These are phyloP conservation scores for Drechslerella coelobrocha DNA, from an alignment of 2,329 filamentous ascomycete species.

Conservation along the genomic window DNA sequence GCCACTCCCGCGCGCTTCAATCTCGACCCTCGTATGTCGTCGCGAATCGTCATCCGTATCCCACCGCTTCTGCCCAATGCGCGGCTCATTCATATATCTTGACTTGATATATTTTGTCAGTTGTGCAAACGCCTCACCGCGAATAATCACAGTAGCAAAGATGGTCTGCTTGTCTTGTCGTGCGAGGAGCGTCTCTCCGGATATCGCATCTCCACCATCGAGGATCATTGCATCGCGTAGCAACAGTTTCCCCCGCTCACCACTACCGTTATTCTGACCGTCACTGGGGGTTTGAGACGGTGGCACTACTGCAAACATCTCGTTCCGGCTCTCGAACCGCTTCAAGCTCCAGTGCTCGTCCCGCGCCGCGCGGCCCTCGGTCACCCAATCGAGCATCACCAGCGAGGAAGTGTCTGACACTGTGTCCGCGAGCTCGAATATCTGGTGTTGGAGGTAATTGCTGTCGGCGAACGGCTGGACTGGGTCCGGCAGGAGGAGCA, in stretches of 20 bases:
- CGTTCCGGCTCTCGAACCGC: constrained; percentile 82
- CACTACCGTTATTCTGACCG: constrained; percentile 54
- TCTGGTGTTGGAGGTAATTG: constrained; percentile 82
- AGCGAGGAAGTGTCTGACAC: constrained; percentile 65
- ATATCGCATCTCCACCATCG: constrained; percentile 61
- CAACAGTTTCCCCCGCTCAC: constrained; percentile 66
- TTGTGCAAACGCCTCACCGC: constrained; percentile 71
- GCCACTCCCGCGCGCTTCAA: constrained; percentile 66
- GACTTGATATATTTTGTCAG: constrained; percentile 77
- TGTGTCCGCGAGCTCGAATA: constrained; percentile 68
- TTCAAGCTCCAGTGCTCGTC: constrained; percentile 88
- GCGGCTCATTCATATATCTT: constrained; percentile 78
- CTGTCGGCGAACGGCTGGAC: constrained; percentile 88
- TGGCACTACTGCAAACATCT: constrained; percentile 75
- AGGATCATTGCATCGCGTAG: constrained; percentile 86
- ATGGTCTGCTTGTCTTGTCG: constrained; percentile 78
- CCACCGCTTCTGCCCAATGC: constrained; percentile 70
- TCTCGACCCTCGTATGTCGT: constrained; percentile 65
- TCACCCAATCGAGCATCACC: constrained; percentile 93
- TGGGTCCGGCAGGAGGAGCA: constrained; percentile 83
- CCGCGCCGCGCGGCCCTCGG: constrained; percentile 79
- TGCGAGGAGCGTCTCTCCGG: constrained; percentile 61
- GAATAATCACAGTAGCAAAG: constrained; percentile 83
- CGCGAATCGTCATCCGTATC: constrained; percentile 57
- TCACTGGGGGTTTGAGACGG: no score